Percentiles rank a stretch among this genome's conserved stretches.
Evolutionary conservation across 2,329 filamentous ascomycete species (phyloP).

Genomic region (Fusarium veterinarium): DNA sequence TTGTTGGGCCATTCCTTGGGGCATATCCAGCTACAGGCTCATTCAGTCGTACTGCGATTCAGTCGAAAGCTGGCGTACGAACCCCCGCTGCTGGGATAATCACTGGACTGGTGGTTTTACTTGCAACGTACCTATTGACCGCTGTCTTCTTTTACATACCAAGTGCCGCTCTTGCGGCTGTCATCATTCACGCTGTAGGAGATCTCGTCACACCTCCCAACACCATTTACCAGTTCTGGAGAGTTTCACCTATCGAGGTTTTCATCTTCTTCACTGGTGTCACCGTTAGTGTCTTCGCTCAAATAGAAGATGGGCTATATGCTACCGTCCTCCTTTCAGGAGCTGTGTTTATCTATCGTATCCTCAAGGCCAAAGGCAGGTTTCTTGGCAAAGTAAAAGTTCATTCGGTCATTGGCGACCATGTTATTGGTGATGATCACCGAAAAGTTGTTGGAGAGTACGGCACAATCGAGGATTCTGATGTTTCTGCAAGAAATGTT

Average conservation of each 20-base stretch:
- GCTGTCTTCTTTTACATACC: slow-evolving; percentile 96
- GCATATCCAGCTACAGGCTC: slow-evolving; percentile 94
- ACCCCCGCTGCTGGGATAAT: slow-evolving; percentile 92
- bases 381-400: slow-evolving; percentile 78
- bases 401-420: slow-evolving; percentile 84
- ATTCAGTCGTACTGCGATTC: slow-evolving; percentile 96
- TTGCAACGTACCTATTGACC: slow-evolving; percentile 90
- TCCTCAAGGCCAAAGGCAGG: slow-evolving; percentile 82
- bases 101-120: slow-evolving; percentile 84
- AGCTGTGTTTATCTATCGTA: slow-evolving; percentile 83
- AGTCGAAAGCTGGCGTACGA: slow-evolving; percentile 94
- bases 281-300: slow-evolving; percentile 86
- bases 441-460: slow-evolving; percentile 62
- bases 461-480: slow-evolving; percentile 63
- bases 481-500: slow-evolving; percentile 74
- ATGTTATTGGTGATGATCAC: slow-evolving; percentile 72
- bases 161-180: slow-evolving; percentile 79
- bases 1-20: slow-evolving; percentile 91
- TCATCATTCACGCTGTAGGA: slow-evolving; percentile 96
- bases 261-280: slow-evolving; percentile 95
- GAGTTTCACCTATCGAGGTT: slow-evolving; percentile 88
- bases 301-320: slow-evolving; percentile 94
- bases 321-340: slow-evolving; percentile 82
- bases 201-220: slow-evolving; percentile 93
- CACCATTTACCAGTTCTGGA: slow-evolving; percentile 95